Evolutionary conservation across 371 early-diverging fungal species (phyloP).

Genomic region (Mycotypha africana): DNA sequence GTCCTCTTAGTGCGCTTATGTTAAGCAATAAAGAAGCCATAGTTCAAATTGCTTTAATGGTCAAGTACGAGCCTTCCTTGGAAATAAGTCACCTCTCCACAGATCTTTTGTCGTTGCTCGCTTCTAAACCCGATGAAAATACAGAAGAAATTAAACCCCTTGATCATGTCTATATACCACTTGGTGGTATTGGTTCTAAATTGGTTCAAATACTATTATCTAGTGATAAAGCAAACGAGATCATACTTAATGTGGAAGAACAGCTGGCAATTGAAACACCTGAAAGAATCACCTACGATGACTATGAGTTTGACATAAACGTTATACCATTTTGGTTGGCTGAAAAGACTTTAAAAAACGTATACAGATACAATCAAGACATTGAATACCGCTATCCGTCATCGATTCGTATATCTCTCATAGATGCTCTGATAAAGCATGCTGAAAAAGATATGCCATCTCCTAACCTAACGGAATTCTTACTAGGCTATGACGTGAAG

Average conservation of each 20-base stretch:
- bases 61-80: constrained; percentile 47
- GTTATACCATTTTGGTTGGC: constrained; percentile 31
- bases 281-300: constrained; percentile 29
- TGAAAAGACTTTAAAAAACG: constrained; percentile 10
- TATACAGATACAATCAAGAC: constrained; percentile 6
- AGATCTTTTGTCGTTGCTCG: constrained; percentile 58
- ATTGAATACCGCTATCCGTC: constrained; percentile 8
- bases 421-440: constrained; percentile 65
- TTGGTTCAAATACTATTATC: constrained; percentile 64
- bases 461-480: constrained; percentile 79
- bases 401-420: constrained; percentile 63
- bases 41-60: constrained; percentile 62
- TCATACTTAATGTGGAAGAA: constrained; percentile 69
- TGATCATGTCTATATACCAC: constrained; percentile 14
- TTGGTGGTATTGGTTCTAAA: constrained; percentile 53
- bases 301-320: constrained; percentile 28
- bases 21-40: constrained; percentile 62
- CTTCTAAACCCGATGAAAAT: constrained; percentile 22
- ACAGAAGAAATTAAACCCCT: background rate
- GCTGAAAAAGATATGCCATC: constrained; percentile 25
- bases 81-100: constrained; percentile 66
- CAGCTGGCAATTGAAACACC: constrained; percentile 57
- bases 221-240: constrained; percentile 52
- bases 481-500: constrained; percentile 65
- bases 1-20: constrained; percentile 72